A percentile compares a stretch with the other conserved stretches of the same genome.
These are phyloP conservation scores for Lunasporangiospora selenospora DNA, from an alignment of 192 early-diverging fungal genomes.

Conservation along the genomic window DNA sequence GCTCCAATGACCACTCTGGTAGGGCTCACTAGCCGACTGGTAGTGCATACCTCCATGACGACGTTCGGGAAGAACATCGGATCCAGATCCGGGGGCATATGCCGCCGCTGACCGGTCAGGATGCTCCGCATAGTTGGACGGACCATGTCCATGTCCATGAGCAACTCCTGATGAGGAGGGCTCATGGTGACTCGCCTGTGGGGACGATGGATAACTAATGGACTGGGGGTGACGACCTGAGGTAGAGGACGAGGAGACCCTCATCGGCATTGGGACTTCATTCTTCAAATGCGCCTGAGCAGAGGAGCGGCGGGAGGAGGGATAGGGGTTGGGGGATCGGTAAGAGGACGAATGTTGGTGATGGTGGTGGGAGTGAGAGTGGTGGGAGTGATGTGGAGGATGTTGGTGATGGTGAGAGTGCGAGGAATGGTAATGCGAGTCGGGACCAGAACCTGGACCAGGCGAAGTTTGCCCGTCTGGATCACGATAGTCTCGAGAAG, in stretches of 20 bases:
- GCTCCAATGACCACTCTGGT: not conserved
- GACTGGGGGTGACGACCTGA: not conserved
- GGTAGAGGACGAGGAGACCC: not conserved
- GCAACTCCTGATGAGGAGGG: not conserved
- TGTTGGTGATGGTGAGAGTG: slow-evolving; percentile 14
- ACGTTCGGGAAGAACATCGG: no score
- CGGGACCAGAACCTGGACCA: no score
- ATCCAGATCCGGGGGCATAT: no score
- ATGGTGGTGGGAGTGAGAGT: slow-evolving; percentile 1
- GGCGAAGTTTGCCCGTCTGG: slow-evolving; percentile 11
- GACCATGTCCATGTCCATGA: no score
- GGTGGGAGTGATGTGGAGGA: not conserved
- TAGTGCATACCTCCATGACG: no score
- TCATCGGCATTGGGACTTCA: not conserved
- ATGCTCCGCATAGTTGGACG: no score
- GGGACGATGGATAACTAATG: not conserved
- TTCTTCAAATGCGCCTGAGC: not conserved
- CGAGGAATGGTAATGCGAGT: no score
- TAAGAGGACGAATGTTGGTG: not conserved
- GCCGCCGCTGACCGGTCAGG: no score
- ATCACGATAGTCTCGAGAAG: not conserved
- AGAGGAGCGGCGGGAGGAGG: not conserved
- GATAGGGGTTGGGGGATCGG: not conserved
- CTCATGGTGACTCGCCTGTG: not conserved
- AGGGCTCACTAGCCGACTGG: not conserved